Conservation (phyloP, 1,284 basidiomycete genomes). For the Spongiforma sp. region DNA sequence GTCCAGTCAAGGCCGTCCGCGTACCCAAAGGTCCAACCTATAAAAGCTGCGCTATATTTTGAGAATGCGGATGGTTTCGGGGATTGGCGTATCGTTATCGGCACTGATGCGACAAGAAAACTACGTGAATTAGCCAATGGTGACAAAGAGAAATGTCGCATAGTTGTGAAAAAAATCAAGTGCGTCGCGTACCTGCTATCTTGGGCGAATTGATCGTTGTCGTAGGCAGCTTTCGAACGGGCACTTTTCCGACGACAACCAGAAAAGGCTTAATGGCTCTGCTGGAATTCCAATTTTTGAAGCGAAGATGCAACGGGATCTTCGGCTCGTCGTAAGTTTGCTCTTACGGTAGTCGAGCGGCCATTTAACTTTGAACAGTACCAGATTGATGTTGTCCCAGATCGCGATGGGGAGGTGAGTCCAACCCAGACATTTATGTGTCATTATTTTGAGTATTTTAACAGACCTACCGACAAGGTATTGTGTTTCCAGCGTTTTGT, state of each 20-base stretch:
- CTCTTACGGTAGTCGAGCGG: background rate
- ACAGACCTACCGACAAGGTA: conserved; percentile 63
- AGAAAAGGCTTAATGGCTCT: conserved; percentile 60
- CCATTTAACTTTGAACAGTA: conserved; percentile 47
- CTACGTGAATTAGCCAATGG: conserved; percentile 46
- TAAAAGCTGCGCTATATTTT: conserved; percentile 55
- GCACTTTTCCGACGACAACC: conserved; percentile 70
- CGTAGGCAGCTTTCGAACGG: conserved; percentile 67
- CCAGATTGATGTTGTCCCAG: conserved; percentile 63
- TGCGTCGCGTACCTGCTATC: conserved; percentile 26
- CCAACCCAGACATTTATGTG: background rate
- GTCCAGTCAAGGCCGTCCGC: conserved; percentile 27
- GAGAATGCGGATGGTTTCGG: conserved; percentile 58
- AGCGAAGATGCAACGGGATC: conserved; percentile 69
- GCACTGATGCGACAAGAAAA: conserved; percentile 49
- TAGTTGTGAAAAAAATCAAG: conserved; percentile 66
- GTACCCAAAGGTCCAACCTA: conserved; percentile 52
- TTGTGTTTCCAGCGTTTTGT: background rate
- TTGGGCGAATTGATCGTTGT: conserved; percentile 3
- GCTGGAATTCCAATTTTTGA: conserved; percentile 65
- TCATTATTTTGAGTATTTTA: background rate
- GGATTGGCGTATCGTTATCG: conserved; percentile 57
- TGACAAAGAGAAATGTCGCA: conserved; percentile 49
- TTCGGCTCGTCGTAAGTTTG: conserved; percentile 60
- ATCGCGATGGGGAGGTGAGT: conserved; percentile 55